Evolutionary conservation across 2,329 filamentous ascomycete genomes (phyloP).

Genomic region (Pseudocercospora cruenta): DNA sequence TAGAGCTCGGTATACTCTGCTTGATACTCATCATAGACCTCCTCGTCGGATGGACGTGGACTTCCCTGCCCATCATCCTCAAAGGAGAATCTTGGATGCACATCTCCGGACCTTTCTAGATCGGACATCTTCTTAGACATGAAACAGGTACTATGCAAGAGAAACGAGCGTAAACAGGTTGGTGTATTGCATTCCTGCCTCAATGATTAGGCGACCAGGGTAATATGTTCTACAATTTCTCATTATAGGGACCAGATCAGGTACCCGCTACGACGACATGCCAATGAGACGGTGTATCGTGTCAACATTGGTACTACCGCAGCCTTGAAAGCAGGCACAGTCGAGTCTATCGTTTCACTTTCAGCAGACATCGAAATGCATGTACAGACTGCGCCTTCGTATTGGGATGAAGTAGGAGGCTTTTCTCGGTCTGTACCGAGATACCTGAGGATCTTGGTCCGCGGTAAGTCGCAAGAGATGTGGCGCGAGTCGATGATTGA

Average conservation of each 20-base stretch:
- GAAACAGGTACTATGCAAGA: slow-evolving; percentile 12
- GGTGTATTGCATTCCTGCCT: not conserved
- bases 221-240: not conserved
- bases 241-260: not conserved
- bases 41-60: slow-evolving; percentile 8
- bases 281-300: slow-evolving; percentile 19
- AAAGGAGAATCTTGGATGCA: not conserved
- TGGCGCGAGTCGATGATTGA: slow-evolving; percentile 11
- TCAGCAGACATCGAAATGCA: slow-evolving; percentile 16
- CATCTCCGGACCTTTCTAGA: not conserved
- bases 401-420: slow-evolving; percentile 6
- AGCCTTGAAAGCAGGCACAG: not conserved
- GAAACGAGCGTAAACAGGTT: slow-evolving; percentile 6
- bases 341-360: slow-evolving; percentile 3
- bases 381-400: slow-evolving; percentile 10
- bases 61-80: not conserved
- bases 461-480: slow-evolving; percentile 8
- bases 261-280: slow-evolving; percentile 4
- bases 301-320: slow-evolving; percentile 5
- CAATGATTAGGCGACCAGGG: not conserved
- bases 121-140: slow-evolving; percentile 3
- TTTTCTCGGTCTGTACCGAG: not conserved
- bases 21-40: slow-evolving; percentile 9
- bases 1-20: not conserved
- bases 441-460: not conserved